These are phyloP conservation scores for Saturnispora dispora DNA, from an alignment of 805 yeast genomes.

Conservation along the genomic window DNA sequence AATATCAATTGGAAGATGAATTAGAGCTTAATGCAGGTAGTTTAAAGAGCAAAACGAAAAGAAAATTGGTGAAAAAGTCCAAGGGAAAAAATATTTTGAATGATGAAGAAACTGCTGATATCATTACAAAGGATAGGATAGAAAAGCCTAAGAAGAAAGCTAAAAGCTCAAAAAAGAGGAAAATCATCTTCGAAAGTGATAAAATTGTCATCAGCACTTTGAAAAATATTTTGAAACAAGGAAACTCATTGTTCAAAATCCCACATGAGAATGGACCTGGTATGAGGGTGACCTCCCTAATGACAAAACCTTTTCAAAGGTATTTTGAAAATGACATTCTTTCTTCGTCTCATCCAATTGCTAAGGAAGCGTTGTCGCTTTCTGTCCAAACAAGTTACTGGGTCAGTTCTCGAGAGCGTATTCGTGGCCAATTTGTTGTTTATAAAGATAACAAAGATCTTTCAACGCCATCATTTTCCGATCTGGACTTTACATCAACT, in stretches of 20 bases:
- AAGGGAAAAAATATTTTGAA: too few relatives aligned
- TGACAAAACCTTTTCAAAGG: conserved; percentile 66
- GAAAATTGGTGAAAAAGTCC: neutral
- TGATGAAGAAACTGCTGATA: neutral
- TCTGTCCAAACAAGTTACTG: conserved; percentile 83
- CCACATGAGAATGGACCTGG: conserved; percentile 84
- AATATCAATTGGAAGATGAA: conserved; percentile 13
- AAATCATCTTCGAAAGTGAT: conserved; percentile 10
- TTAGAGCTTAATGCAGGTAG: conserved; percentile 1
- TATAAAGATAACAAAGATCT: conserved; percentile 17
- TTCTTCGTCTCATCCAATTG: conserved; percentile 61
- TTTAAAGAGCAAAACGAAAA: neutral
- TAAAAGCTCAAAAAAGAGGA: neutral
- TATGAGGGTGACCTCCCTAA: conserved; percentile 61
- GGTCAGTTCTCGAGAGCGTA: conserved; percentile 84
- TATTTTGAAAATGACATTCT: conserved; percentile 67
- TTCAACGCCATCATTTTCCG: neutral
- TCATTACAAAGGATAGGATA: neutral
- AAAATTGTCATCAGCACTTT: conserved; percentile 14
- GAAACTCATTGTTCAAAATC: conserved; percentile 44
- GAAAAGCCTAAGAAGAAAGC: neutral
- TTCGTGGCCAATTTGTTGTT: conserved; percentile 78
- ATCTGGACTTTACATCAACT: conserved; percentile 13
- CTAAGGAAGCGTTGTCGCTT: conserved; percentile 68
- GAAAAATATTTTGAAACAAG: neutral